Evolutionary conservation across 441 rosid genomes (phyloP).

Genomic region (Syzygium syzygioides): DNA sequence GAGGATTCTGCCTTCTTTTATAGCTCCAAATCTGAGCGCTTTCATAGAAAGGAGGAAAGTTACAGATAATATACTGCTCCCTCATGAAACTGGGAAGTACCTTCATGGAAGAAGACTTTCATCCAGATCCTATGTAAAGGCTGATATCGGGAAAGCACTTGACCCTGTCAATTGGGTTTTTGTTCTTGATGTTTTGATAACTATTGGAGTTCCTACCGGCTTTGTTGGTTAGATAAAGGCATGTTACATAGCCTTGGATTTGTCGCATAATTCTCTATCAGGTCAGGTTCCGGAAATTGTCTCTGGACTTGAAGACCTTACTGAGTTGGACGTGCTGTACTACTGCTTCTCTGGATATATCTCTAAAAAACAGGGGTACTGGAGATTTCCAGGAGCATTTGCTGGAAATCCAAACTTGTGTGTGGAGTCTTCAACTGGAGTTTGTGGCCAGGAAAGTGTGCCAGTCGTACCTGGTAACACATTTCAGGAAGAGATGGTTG

Average conservation of each 20-base stretch:
- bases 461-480: slow-evolving; percentile 33
- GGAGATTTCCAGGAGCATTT: slow-evolving; percentile 78
- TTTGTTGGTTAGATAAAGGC: background rate
- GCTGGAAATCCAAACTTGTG: slow-evolving; percentile 73
- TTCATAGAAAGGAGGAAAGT: background rate
- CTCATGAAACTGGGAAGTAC: background rate
- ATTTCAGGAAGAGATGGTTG: slow-evolving; percentile 45
- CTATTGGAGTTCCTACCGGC: background rate
- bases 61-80: background rate
- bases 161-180: background rate
- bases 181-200: background rate
- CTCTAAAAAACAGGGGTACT: slow-evolving; percentile 46
- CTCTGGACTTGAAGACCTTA: slow-evolving; percentile 43
- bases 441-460: slow-evolving; percentile 35
- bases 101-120: background rate
- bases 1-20: background rate
- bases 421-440: slow-evolving; percentile 42
- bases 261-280: slow-evolving; percentile 60
- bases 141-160: background rate
- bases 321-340: slow-evolving; percentile 51
- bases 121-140: background rate
- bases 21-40: background rate
- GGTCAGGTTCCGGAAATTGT: slow-evolving; percentile 60
- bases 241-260: slow-evolving; percentile 35
- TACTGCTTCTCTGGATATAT: slow-evolving; percentile 73